phyloP scores from a whole-genome alignment of 2,329 filamentous ascomycete species.

The Aureobasidium sp. region DNA sequence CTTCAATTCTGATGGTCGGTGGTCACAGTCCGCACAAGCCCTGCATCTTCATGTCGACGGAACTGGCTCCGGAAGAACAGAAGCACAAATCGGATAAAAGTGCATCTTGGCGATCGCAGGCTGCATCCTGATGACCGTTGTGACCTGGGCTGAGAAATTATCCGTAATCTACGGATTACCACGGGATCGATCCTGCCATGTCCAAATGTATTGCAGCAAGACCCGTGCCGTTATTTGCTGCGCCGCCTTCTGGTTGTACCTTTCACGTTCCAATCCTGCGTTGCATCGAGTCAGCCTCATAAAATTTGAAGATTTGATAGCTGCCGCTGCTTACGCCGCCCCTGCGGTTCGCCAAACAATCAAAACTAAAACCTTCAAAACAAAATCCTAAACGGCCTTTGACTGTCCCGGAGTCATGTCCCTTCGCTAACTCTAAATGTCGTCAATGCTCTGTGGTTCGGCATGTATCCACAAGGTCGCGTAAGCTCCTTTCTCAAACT shows the following conservation, averaged over 20 bases:
- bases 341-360: background rate
- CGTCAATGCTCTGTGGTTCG: slow-evolving; percentile 9
- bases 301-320: background rate
- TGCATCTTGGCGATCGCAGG: background rate
- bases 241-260: background rate
- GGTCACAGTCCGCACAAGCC: no score
- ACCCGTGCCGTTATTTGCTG: background rate
- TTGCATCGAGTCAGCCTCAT: background rate
- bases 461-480: background rate
- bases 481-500: slow-evolving; percentile 7
- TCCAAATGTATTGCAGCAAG: background rate
- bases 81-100: background rate
- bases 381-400: background rate
- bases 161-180: background rate
- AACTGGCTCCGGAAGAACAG: background rate
- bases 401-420: background rate
- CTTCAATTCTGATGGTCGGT: no score
- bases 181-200: background rate
- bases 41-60: background rate
- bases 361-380: background rate
- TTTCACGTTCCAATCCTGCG: background rate
- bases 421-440: slow-evolving; percentile 8
- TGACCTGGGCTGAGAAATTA: no score
- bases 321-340: slow-evolving; percentile 1
- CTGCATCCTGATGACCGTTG: background rate